Base-by-base conservation (phyloP, 768 basidiomycete genomes). In the Kwoniella heveanensis region DNA sequence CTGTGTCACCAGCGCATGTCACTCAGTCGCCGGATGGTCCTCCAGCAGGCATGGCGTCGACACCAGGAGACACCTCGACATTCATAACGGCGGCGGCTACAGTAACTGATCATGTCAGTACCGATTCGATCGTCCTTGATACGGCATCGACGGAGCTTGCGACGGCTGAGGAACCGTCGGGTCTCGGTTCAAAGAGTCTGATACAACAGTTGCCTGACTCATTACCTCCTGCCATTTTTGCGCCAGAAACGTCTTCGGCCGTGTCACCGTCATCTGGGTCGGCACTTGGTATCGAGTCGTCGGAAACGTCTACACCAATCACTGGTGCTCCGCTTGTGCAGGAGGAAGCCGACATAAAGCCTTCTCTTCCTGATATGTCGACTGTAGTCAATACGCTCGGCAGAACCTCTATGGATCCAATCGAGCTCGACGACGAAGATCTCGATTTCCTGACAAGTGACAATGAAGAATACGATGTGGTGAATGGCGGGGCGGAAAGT, bases 361-460 rank as follows among this genome's bases (percentile, higher is more conserved):
- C 39, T 17, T 44, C 39, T 8, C 3, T 44, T 3, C 15, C 39
- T 17, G 8, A 9, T 3, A 44, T 7, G 29, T 30, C 29, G 19
- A 30, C 52, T 6, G 9, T n/a, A n/a, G 21, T 2, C 21, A 19
- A 37, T 39, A n/a, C n/a, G 37, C 54, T 21, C 32, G 22, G 47
- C 22, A 24, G 7, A 32, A 27, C 46, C 19, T 50, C 47, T n/a
- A 1, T 49, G 9, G 26, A 48, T 21, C 57, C 49, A 2, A 57
- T 57, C 15, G 62, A 57, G 9, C 17, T 64, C 19, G 56, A 64
- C 29, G 62, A 64, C 22, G 56, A 57, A 19, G 62, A 64, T 19
- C 54, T 64, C 5, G 62, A 56, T 26, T 54, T 27, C 26, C 46
- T 64, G 25, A 64, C 44, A 4, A 57, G 62, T 19, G 48, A 64